Evolutionary conservation across 1,284 basidiomycete genomes (phyloP).

Genomic region (Leucoagaricus sp.): DNA sequence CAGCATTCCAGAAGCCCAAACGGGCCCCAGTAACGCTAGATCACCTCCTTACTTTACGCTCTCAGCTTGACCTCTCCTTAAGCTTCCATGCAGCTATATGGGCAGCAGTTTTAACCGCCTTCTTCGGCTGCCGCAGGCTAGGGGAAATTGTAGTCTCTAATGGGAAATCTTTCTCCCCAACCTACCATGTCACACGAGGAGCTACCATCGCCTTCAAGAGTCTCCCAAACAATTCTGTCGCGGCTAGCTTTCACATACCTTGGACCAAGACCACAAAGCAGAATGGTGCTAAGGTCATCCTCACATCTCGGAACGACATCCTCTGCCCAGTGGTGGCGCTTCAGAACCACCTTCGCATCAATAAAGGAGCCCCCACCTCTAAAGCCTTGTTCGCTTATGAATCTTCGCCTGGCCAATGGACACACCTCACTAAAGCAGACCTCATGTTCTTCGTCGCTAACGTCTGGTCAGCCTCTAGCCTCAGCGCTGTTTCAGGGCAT

Average conservation of each 20-base stretch:
- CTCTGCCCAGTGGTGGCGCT: constrained; percentile 28
- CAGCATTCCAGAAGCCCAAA: constrained; percentile 11
- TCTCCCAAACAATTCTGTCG: background rate
- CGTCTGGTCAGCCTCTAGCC: constrained; percentile 14
- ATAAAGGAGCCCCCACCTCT: constrained; percentile 10
- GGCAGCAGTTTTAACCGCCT: constrained; percentile 25
- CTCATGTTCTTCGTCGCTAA: constrained; percentile 24
- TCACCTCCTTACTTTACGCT: constrained; percentile 22
- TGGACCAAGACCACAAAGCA: constrained; percentile 32
- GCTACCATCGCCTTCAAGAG: background rate
- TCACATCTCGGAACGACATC: constrained; percentile 20
- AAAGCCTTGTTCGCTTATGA: constrained; percentile 22
- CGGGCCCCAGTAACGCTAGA: constrained; percentile 25
- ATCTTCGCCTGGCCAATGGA: constrained; percentile 4
- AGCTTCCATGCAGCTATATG: constrained; percentile 28
- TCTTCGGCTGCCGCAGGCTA: constrained; percentile 29
- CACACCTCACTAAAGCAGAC: constrained; percentile 16
- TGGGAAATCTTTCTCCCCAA: constrained; percentile 15
- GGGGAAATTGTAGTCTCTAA: constrained; percentile 26
- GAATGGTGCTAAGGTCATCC: constrained; percentile 22
- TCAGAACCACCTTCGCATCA: constrained; percentile 24
- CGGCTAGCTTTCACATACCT: constrained; percentile 24
- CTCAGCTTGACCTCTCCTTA: constrained; percentile 16
- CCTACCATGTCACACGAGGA: constrained; percentile 20
- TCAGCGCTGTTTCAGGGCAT: constrained; percentile 26